These are phyloP conservation scores for Hevea brasiliensis DNA, from an alignment of 345 rosid genomes.

Conservation along the genomic window DNA sequence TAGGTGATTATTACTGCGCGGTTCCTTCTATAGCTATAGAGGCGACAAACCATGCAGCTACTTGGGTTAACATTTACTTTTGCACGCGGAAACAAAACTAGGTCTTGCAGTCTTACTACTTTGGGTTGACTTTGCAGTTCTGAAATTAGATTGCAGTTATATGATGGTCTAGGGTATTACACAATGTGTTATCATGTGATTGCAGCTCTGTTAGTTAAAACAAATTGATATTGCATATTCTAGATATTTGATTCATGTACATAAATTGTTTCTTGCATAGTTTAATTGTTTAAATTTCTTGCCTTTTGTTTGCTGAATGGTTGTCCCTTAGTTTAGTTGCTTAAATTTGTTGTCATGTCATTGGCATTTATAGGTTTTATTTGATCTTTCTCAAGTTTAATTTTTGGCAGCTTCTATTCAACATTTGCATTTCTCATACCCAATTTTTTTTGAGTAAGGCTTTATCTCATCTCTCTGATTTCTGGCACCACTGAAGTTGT, in stretches of 20 bases:
- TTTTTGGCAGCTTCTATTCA: neutral
- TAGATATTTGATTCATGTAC: neutral
- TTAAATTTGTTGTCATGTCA: neutral
- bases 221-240: neutral
- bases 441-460: neutral
- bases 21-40: neutral
- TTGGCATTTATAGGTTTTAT: neutral
- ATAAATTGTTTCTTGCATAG: neutral
- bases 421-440: neutral
- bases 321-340: neutral
- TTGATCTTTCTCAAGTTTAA: neutral
- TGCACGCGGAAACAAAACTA: neutral
- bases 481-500: neutral
- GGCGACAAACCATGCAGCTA: neutral
- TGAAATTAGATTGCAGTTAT: neutral
- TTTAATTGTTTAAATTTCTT: neutral
- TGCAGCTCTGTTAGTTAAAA: neutral
- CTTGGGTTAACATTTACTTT: neutral
- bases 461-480: neutral
- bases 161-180: neutral
- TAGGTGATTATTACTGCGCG: neutral
- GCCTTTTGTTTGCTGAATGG: neutral
- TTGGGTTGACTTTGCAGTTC: neutral
- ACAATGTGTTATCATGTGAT: neutral
- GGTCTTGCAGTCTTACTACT: neutral